Base-by-base conservation (phyloP, 441 rosid species). In the Gossypium aridum region DNA sequence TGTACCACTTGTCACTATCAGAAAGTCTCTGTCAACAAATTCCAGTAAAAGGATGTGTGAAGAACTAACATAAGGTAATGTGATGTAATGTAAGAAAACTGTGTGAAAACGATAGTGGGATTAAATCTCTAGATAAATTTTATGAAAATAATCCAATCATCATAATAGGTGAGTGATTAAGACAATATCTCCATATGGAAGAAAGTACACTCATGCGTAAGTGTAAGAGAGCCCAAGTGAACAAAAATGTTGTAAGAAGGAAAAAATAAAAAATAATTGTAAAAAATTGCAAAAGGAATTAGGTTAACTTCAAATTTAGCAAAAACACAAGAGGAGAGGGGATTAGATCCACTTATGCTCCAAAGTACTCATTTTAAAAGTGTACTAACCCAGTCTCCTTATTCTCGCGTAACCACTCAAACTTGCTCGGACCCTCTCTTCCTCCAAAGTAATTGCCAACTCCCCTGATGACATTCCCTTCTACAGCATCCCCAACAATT, bases 361-460 rank as follows among this genome's bases (percentile, higher is more conserved):
- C 26, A 0, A 45, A 26, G 60, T 17, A 47, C 49, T 63, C 62
- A 51, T 51, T 23, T 25, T 28, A 78, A 70, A 59, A 76, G 64
- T 34, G 73, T 71, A 85, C 97, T 85, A 81, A 92, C 99, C 99
- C 91, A 13, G 85, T 87, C 81, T 92, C 92, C 77, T 79, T 87
- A 80, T 84, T 86, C 85, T 93, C 91, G 22, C 92, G 87, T 75
- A 92, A 83, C 99, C 97, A 96, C 64, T 96, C 89, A 78, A 92
- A 96, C 89, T 90, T 93, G 93, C 98, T 96, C 9, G 99, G 98
- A 77, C 99, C 98, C 80, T 96, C 99, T 87, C 82, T 86, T 77
- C 99, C 99, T 64, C 99, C 99, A 85, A 93, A 96, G 89, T 96
- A 96, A 77, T 90, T 84, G 59, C 98, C 99, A 77, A 78, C 87